A percentile compares a stretch with the other conserved stretches of the same genome.
Conservation (phyloP, 1,284 basidiomycete genomes). For the Puccinia hordei region DNA sequence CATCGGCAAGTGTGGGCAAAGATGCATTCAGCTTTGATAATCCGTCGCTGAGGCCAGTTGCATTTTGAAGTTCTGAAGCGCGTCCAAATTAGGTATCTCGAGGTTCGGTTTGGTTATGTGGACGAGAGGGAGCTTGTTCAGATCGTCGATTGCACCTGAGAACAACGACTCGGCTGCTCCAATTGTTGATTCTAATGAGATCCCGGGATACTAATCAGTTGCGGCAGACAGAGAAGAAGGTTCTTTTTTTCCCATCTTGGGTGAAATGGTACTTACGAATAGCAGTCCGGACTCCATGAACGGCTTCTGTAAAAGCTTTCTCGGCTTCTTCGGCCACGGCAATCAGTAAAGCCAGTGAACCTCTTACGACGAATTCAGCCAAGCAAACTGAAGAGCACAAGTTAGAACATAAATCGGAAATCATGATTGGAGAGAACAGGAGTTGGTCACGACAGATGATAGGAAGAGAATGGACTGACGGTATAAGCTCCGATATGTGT, state of each 20-base stretch:
- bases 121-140: slow-evolving; percentile 38
- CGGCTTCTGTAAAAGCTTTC: slow-evolving; percentile 54
- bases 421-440: not conserved
- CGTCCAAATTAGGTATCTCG: slow-evolving; percentile 47
- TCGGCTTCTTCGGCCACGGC: slow-evolving; percentile 55
- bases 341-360: slow-evolving; percentile 55
- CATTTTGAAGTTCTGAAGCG: slow-evolving; percentile 56
- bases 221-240: not conserved
- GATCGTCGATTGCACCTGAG: slow-evolving; percentile 16
- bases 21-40: slow-evolving; percentile 54
- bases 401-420: not conserved
- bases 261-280: slow-evolving; percentile 54
- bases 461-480: slow-evolving; percentile 53
- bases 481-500: slow-evolving; percentile 56
- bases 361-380: slow-evolving; percentile 56
- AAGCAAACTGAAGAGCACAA: slow-evolving; percentile 51
- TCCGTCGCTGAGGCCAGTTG: slow-evolving; percentile 55
- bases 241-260: not conserved
- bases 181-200: slow-evolving; percentile 48
- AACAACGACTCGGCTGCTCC: slow-evolving; percentile 50
- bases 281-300: slow-evolving; percentile 53
- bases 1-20: slow-evolving; percentile 56
- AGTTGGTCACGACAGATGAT: not conserved
- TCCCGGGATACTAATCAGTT: slow-evolving; percentile 51
- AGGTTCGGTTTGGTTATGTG: slow-evolving; percentile 34